A percentile compares a stretch with the other conserved stretches of the same genome.
Conservation (phyloP, 192 early-diverging fungal species). For the Entrophospora sp. region DNA sequence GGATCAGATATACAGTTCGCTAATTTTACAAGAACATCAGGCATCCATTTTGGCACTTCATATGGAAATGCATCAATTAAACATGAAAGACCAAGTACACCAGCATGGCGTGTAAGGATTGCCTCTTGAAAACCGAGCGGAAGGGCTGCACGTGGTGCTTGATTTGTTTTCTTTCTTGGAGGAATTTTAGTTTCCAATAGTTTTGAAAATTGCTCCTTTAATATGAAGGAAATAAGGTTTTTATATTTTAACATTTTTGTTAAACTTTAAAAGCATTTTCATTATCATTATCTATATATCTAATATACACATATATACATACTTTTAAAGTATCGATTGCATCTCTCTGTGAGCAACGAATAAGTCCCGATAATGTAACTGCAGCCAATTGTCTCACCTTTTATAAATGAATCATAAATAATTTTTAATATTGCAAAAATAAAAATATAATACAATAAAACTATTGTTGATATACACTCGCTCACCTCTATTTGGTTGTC, state of each 20-base stretch:
- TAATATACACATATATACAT: too few species aligned
- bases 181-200: slow-evolving; percentile 36
- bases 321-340: slow-evolving; percentile 45
- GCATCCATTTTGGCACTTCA: slow-evolving; percentile 86
- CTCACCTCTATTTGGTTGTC: slow-evolving; percentile 81
- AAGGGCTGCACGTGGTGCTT: slow-evolving; percentile 18
- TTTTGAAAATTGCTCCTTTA: slow-evolving; percentile 23
- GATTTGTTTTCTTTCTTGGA: slow-evolving; percentile 26
- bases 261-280: too few species aligned
- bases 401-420: too few species aligned
- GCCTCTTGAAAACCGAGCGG: slow-evolving; percentile 41
- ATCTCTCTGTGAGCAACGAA: slow-evolving; percentile 64
- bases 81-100: slow-evolving; percentile 78
- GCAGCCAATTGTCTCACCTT: slow-evolving; percentile 65
- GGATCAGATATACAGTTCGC: slow-evolving; percentile 73
- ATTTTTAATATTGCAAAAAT: too few species aligned
- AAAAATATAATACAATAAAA: too few species aligned
- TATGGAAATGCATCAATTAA: slow-evolving; percentile 89
- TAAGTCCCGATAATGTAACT: slow-evolving; percentile 63
- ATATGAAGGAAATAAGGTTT: not conserved
- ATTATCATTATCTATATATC: too few species aligned
- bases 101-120: slow-evolving; percentile 71
- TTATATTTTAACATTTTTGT: too few species aligned
- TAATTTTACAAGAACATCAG: slow-evolving; percentile 67
- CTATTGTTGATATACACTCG: not conserved